Percentiles rank a stretch among this genome's conserved stretches.
phyloP scores from a whole-genome alignment of 129 eudicot genomes.

The Flaveria linearis region DNA sequence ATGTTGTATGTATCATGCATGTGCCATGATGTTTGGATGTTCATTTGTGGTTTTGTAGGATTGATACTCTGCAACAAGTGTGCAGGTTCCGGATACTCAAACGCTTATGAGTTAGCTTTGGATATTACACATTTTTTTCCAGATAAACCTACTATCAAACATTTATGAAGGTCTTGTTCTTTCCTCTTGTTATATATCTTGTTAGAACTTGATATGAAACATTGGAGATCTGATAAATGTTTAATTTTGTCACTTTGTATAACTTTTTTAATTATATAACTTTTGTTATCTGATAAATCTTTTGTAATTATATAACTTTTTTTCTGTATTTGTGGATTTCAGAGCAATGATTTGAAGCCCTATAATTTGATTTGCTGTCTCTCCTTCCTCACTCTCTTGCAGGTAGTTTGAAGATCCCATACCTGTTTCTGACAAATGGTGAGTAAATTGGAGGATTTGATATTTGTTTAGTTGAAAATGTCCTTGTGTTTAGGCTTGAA shows the following conservation, averaged over 20 bases:
- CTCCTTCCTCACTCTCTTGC: no score
- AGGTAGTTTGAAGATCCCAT: no score
- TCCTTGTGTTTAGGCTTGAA: no score
- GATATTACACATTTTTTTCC: constrained; percentile 11
- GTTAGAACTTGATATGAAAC: neutral
- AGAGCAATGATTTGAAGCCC: no score
- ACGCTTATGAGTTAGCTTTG: constrained; percentile 52
- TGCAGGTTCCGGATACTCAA: constrained; percentile 85
- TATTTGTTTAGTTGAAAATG: no score
- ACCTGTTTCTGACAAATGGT: no score
- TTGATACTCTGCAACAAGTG: constrained; percentile 84
- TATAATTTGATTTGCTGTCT: no score
- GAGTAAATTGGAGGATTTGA: no score
- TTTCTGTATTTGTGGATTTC: no score
- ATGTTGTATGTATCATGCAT: neutral
- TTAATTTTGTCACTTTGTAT: constrained; percentile 15
- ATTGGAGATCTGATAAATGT: constrained; percentile 15
- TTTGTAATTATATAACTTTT: no score
- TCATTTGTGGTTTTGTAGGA: constrained; percentile 47
- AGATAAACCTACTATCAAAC: neutral
- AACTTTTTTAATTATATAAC: constrained; percentile 28
- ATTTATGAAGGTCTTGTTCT: constrained; percentile 26
- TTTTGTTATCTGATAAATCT: neutral
- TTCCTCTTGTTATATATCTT: constrained; percentile 10
- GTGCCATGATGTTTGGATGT: constrained; percentile 19